phyloP scores from a whole-genome alignment of 2,329 filamentous ascomycete genomes.

The Paracamarosporium sp. region DNA sequence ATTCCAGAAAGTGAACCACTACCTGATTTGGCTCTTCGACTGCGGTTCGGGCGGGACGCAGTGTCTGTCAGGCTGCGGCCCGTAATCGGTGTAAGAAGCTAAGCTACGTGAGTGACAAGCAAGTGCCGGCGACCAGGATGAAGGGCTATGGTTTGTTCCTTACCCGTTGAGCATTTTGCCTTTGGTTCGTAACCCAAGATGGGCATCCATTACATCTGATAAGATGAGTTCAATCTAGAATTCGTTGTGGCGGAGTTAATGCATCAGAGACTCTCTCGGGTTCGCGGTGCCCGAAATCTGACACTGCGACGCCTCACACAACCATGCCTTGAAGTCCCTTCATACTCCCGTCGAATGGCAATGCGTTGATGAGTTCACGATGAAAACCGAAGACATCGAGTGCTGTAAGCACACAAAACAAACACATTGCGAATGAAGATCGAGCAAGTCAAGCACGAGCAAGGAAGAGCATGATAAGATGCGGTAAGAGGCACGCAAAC shows the following conservation, averaged over 20 bases:
- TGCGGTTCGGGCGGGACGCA: constrained; percentile 8
- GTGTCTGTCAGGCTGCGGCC: constrained; percentile 12
- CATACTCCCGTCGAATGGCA: neutral
- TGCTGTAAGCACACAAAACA: neutral
- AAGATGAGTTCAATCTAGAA: neutral
- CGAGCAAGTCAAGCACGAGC: neutral
- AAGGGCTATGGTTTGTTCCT: neutral
- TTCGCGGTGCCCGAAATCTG: neutral
- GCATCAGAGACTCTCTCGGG: neutral
- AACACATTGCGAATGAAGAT: neutral
- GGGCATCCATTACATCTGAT: neutral
- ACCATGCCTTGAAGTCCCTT: neutral
- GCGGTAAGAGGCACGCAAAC: neutral
- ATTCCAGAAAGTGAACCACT: neutral
- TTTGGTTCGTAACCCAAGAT: neutral
- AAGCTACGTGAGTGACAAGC: neutral
- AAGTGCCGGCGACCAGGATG: constrained; percentile 12
- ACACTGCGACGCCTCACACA: neutral
- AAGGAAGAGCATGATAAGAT: neutral
- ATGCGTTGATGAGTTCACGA: too few relatives aligned
- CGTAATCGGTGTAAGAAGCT: constrained; percentile 20
- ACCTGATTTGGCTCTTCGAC: neutral
- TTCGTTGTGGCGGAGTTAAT: neutral
- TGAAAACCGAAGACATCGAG: too few relatives aligned
- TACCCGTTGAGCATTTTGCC: neutral